These are phyloP conservation scores for Detonula confervacea DNA, from an alignment of 352 stramenopile species.

Conservation along the genomic window DNA sequence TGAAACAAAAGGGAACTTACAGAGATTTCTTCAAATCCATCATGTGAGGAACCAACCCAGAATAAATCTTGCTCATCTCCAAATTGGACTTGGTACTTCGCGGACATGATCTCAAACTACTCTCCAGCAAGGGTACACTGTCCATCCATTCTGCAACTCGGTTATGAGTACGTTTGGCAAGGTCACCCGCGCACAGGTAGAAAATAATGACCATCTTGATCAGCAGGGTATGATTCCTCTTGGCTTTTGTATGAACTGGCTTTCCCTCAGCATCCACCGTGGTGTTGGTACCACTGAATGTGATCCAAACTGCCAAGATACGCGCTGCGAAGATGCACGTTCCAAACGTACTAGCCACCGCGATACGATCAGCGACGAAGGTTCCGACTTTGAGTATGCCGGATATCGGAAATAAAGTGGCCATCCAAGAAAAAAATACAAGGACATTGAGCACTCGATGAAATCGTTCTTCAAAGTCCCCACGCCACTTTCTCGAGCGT, in stretches of 20 bases:
- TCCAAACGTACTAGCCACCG: constrained; percentile 73
- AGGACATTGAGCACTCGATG: constrained; percentile 53
- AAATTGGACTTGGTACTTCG: constrained; percentile 80
- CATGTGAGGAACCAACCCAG: constrained; percentile 66
- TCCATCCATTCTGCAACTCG: constrained; percentile 82
- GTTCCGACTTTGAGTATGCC: constrained; percentile 84
- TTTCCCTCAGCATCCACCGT: neutral
- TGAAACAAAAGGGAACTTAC: constrained; percentile 25
- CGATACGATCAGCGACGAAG: constrained; percentile 82
- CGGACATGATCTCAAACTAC: constrained; percentile 68
- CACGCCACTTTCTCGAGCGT: neutral
- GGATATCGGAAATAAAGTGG: constrained; percentile 77
- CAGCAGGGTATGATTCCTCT: neutral
- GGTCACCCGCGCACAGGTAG: constrained; percentile 5
- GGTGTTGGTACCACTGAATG: neutral
- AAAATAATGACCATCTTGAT: constrained; percentile 16
- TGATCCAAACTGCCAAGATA: constrained; percentile 21
- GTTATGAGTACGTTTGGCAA: constrained; percentile 47
- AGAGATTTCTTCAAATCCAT: constrained; percentile 66
- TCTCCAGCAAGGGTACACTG: constrained; percentile 62
- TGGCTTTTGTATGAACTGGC: neutral
- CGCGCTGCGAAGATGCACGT: constrained; percentile 60
- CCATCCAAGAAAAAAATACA: constrained; percentile 71
- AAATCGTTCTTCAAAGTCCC: constrained; percentile 27
- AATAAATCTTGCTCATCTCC: constrained; percentile 82